Evolutionary conservation across 202 grass and related monocot genomes (phyloP).

Genomic region (Saccharum hybrid): DNA sequence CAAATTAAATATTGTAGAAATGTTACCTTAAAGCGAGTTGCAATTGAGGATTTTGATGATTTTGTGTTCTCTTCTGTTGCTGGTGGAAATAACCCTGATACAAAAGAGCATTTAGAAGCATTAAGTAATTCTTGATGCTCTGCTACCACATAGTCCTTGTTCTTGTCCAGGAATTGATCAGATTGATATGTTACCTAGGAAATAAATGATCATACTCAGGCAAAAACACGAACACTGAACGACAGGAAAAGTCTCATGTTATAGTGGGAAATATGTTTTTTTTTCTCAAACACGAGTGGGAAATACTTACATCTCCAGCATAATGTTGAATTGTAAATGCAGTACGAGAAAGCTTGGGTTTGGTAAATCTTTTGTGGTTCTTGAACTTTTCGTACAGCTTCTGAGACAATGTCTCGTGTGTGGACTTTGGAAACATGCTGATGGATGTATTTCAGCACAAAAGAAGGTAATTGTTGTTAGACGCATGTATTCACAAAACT

Average conservation of each 20-base stretch:
- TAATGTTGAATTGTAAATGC: slow-evolving; percentile 90
- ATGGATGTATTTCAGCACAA: slow-evolving; percentile 35
- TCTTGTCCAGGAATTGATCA: slow-evolving; percentile 96
- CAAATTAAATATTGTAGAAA: slow-evolving; percentile 33
- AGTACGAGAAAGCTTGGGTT: slow-evolving; percentile 91
- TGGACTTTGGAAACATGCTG: slow-evolving; percentile 94
- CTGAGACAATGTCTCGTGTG: slow-evolving; percentile 85
- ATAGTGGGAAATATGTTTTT: not conserved
- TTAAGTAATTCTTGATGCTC: slow-evolving; percentile 94
- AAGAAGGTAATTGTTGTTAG: slow-evolving; percentile 48
- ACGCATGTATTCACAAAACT: slow-evolving; percentile 35
- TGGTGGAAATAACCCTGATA: slow-evolving; percentile 78
- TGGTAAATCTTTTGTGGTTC: slow-evolving; percentile 88
- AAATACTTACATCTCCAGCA: slow-evolving; percentile 93
- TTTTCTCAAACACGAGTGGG: not conserved
- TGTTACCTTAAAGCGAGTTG: slow-evolving; percentile 85
- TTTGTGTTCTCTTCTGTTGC: slow-evolving; percentile 86
- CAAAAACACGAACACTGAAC: slow-evolving; percentile 32
- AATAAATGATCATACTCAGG: slow-evolving; percentile 25
- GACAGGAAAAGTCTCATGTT: not conserved
- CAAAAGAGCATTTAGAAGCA: slow-evolving; percentile 84
- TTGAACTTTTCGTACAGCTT: slow-evolving; percentile 88
- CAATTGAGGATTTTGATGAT: slow-evolving; percentile 93
- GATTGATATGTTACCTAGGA: slow-evolving; percentile 83
- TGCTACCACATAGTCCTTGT: slow-evolving; percentile 93